Percentiles rank a stretch among this genome's conserved stretches.
These are phyloP conservation scores for Hirsutella thompsonii DNA, from an alignment of 2,329 filamentous ascomycete genomes.

Conservation along the genomic window DNA sequence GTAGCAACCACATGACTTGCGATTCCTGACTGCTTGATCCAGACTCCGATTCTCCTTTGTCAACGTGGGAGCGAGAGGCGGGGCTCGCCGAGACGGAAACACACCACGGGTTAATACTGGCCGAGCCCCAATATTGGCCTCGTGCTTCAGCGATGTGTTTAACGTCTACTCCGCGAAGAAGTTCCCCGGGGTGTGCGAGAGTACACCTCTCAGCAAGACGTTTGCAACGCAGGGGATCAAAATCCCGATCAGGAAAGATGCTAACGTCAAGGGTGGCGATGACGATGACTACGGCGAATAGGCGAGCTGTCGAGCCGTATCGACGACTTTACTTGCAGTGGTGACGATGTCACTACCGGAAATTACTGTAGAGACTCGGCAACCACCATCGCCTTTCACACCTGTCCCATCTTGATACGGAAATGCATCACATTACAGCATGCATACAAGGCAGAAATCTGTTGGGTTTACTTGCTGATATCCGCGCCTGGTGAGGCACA, in stretches of 20 bases:
- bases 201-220: slow-evolving; percentile 77
- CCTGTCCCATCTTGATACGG: no score
- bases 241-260: slow-evolving; percentile 89
- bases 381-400: no score
- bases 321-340: no score
- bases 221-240: slow-evolving; percentile 94
- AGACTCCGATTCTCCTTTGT: slow-evolving; percentile 65
- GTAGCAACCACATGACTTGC: background rate
- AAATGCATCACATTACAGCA: no score
- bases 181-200: slow-evolving; percentile 94
- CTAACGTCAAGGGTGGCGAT: slow-evolving; percentile 37
- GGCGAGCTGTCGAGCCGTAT: background rate
- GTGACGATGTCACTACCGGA: no score
- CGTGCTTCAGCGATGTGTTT: slow-evolving; percentile 78
- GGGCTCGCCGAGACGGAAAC: slow-evolving; percentile 23
- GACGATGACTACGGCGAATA: slow-evolving; percentile 33
- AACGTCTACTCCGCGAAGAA: slow-evolving; percentile 96
- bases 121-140: slow-evolving; percentile 70
- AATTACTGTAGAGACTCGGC: no score
- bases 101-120: slow-evolving; percentile 51
- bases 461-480: no score
- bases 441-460: no score
- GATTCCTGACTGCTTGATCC: slow-evolving; percentile 8
- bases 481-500: no score
- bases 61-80: slow-evolving; percentile 53